Base-by-base conservation (phyloP, 495 filamentous ascomycete species). In the Podospora fimiseda region DNA sequence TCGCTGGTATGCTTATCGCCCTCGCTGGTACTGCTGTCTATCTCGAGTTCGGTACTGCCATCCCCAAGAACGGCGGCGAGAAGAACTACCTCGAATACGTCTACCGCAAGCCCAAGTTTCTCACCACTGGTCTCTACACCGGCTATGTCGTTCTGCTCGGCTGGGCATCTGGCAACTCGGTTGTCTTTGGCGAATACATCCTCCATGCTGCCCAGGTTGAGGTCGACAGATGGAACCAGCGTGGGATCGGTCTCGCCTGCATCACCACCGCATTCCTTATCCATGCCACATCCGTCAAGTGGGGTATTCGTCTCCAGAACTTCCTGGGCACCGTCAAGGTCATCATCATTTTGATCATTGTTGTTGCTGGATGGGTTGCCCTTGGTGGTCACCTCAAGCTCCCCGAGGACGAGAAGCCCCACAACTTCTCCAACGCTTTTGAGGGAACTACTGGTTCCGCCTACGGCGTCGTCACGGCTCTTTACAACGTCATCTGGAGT, bases 31-130 rank as follows among this genome's bases (percentile, higher is more conserved):
- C 87, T n/a, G 72, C 77, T 1, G 74, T 90, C 0, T 80, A 75
- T 36, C 65, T 89, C 57, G 87, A 90, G 60, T 86, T 76, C 50
- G 75, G 75, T 22, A 70, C 74, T 14, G 73, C 71, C 33, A 72
- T 80, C 43, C 77, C 77, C 18, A 59, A 70, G n/a, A 79, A 75
- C 56, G 77, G 78, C 15, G 79, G 79, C 30, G 79, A 82, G 64
- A 81, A 82, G 64, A 80, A 85, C 60, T 87, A 87, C 53, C 80
- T 87, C 49, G 83, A 88, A 65, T 80, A 77, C 38, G 77, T 87
- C 40, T 85, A 74, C 66, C 74, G 74, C 37, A 79, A 77, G 49
- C 84, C 85, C 13, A 79, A 76, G 57, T 86, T 84, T 70, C 67
- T 88, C 1, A 79, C 76, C n/a, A 84, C 81, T 0, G 80, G 74